These are phyloP conservation scores for Mitragyna speciosa DNA, from an alignment of 257 asterid genomes.

Conservation along the genomic window DNA sequence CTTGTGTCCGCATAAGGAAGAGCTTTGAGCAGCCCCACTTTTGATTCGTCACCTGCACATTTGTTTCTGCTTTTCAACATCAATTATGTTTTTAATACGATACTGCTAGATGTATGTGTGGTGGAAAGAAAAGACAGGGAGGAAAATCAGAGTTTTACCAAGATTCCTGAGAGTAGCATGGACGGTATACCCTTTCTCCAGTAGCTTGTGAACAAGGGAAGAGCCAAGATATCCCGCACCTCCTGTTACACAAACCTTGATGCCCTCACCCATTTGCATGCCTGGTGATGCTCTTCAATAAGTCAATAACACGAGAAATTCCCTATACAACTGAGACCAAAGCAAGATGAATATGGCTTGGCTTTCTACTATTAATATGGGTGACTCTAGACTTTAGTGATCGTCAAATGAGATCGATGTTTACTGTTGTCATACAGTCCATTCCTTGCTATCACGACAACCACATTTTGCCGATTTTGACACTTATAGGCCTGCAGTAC, in stretches of 20 bases:
- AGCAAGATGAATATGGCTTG: too few relatives aligned
- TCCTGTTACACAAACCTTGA: conserved; percentile 66
- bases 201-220: conserved; percentile 44
- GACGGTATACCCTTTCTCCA: conserved; percentile 53
- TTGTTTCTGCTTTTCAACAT: neutral
- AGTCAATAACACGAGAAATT: too few relatives aligned
- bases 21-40: conserved; percentile 53
- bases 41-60: conserved; percentile 47
- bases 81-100: neutral
- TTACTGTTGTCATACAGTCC: too few relatives aligned
- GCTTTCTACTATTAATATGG: too few relatives aligned
- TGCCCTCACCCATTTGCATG: conserved; percentile 21
- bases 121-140: neutral
- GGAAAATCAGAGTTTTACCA: conserved; percentile 14
- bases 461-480: too few relatives aligned
- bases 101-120: too few relatives aligned
- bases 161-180: conserved; percentile 65
- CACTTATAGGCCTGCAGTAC: too few relatives aligned
- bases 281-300: neutral
- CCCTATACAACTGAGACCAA: too few relatives aligned
- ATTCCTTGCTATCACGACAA: too few relatives aligned
- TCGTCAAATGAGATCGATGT: too few relatives aligned
- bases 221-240: conserved; percentile 67
- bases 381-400: too few relatives aligned
- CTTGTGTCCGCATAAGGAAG: conserved; percentile 41